Base-by-base conservation (phyloP, 805 yeast species). In the Lachancea fermentati region DNA sequence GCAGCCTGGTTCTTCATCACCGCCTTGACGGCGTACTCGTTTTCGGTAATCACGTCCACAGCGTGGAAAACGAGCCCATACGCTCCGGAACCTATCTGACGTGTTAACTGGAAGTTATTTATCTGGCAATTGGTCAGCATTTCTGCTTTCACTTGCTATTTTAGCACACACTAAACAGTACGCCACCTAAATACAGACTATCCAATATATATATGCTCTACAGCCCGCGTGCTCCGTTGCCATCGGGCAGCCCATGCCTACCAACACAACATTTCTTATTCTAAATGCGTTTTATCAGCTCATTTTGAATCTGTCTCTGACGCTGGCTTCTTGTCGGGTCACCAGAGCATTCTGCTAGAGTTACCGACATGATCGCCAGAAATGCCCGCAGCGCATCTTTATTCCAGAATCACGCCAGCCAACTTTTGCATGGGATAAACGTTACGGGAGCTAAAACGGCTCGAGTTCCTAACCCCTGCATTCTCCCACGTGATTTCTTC, bases 41-140 rank as follows among this genome's bases (percentile, higher is more conserved):
- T 61, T 13, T 72, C 69, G 0, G 81, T 71, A 32, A 50, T 54
- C 15, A 69, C 48, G 55, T 86, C 82, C 43, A 71, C 61, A 3
- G 85, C 88, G 13, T 76, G 68, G 65, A 82, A 85, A 5, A 87
- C 91, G 24, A 82, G 68, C 4, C 95, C 95, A 53, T 81, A 87
- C 16, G 95, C 88, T 19, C 96, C 96, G 0, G 91, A 75, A 12
- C 47, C 47, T 16, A 61, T 54, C 33, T 58, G 60, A 5, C 45
- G 40, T 4, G 44, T 34, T 5, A 60, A 51, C 36, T 47, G 47
- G 36, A 43, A 56, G 39, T 57, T 57, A 41, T 60, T 60, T 4
- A 60, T 52, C 40, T 50, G 51, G 30, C 56, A 51, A 32, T 53
- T 49, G 30, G 42, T 38, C 7, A 54, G 37, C 52, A 51, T 54